A percentile compares a stretch with the other conserved stretches of the same genome.
Conservation (phyloP, 345 rosid genomes). For the Hypericum perforatum region DNA sequence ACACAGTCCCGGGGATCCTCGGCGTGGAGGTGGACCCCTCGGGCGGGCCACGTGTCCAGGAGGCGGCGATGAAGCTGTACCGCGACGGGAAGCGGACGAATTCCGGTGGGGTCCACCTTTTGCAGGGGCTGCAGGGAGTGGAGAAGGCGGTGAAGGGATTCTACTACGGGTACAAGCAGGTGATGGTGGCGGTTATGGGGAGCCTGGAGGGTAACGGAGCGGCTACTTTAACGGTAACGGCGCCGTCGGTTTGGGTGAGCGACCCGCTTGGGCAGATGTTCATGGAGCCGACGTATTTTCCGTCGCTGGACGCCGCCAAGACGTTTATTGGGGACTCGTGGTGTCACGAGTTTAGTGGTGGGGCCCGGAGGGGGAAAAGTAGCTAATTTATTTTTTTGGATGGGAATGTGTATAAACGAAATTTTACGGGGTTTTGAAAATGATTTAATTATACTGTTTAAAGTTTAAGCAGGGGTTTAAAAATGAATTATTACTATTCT, state of each 20-base stretch:
- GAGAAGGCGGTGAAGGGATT: conserved; percentile 73
- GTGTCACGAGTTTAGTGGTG: conserved; percentile 20
- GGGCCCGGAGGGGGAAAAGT: not conserved
- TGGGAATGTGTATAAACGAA: not conserved
- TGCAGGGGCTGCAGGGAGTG: conserved; percentile 69
- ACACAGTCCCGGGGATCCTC: conserved; percentile 57
- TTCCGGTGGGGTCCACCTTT: conserved; percentile 42
- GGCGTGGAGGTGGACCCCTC: conserved; percentile 84
- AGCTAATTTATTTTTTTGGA: not conserved
- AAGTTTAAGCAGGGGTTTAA: too few species aligned
- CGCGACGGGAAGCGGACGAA: conserved; percentile 29
- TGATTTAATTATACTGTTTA: too few species aligned
- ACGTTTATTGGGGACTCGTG: conserved; percentile 78
- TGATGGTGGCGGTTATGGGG: conserved; percentile 73
- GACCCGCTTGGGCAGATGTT: conserved; percentile 76
- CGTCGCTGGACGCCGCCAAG: conserved; percentile 94
- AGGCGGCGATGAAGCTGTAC: conserved; percentile 85
- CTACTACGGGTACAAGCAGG: conserved; percentile 62
- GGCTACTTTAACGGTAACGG: conserved; percentile 15
- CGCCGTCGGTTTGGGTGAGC: not conserved
- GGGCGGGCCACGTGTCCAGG: conserved; percentile 92
- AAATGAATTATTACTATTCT: too few species aligned
- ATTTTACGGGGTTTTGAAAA: too few species aligned
- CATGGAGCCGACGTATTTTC: conserved; percentile 80
- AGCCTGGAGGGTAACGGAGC: conserved; percentile 58